Base-by-base conservation (phyloP, 2,329 filamentous ascomycete species). In the Fusarium sp. region DNA sequence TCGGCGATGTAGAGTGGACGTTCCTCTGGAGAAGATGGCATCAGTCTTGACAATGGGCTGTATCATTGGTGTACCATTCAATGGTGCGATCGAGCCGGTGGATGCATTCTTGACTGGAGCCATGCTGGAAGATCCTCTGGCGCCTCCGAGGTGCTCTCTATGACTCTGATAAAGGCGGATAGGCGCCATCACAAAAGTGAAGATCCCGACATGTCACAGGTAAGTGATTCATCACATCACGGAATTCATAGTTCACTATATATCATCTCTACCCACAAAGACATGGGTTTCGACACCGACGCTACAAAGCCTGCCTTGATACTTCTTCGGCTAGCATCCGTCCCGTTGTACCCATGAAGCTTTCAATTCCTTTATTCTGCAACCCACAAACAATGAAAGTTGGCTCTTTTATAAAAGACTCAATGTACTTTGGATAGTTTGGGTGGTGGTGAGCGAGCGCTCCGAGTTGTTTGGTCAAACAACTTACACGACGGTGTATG, bases 391-490 rank as follows among this genome's bases (percentile, higher is more conserved):
- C 40, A 36, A 27, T 20, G 6, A 29, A 44, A 44, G 20, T 44
- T 44, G 7, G 7, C 40, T 44, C 12, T 11, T 38, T 38, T 68
- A 40, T 59, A 42, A 35, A 24, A 20, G 16, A 24, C 24, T 60
- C 12, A n/a, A 44, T n/a, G 3, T 5, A 3, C 12, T 29, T 16
- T 49, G 14, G 8, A 31, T 38, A 35, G 22, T 17, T 51, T 36
- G 56, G n/a, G 33, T 27, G 36, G 10, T 20, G 33, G 14, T 24
- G 22, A 14, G 22, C 22, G 22, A 16, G 24, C n/a, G 42, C 44
- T 14, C 22, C 29, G 57, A 68, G 27, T 29, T 62, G 60, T 64
- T 69, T 72, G 56, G 35, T 42, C 56, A 70, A 73, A 53, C 56
- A 53, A 63, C 36, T 27, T 62, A 42, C 63, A 65, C 38, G 29